Percentiles rank a stretch among this genome's conserved stretches.
These are phyloP conservation scores for Leccinum subatratum DNA, from an alignment of 1,284 basidiomycete genomes.

Conservation along the genomic window DNA sequence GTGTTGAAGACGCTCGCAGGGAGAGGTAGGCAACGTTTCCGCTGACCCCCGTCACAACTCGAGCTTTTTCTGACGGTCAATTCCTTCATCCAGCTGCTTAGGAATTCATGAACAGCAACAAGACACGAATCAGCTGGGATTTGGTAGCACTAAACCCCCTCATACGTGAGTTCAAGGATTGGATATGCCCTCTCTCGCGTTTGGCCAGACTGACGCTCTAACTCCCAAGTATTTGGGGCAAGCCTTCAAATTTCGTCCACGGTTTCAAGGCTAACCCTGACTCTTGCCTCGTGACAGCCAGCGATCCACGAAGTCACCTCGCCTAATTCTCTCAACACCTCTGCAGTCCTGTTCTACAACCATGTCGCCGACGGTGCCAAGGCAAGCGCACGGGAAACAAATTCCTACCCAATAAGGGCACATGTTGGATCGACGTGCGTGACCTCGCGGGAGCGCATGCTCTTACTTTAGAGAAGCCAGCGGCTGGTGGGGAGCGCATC, in stretches of 20 bases:
- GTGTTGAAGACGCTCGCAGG: background rate
- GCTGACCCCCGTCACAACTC: no score
- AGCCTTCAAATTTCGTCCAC: no score
- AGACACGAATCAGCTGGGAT: no score
- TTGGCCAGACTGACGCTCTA: no score
- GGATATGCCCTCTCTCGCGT: no score
- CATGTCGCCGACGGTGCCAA: background rate
- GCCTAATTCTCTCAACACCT: background rate
- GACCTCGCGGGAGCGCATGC: background rate
- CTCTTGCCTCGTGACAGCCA: no score
- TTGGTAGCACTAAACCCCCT: no score
- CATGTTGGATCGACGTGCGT: background rate
- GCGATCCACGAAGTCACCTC: background rate
- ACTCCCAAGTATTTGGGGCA: no score
- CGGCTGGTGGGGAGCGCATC: background rate
- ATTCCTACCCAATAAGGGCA: no score
- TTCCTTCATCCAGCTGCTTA: background rate
- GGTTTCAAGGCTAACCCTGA: no score
- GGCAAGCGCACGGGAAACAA: background rate
- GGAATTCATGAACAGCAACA: background rate
- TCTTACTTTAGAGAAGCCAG: background rate
- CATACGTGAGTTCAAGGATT: no score
- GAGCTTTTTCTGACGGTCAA: no score
- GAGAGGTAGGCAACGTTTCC: background rate
- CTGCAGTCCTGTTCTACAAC: background rate